Conservation (phyloP, 2,329 filamentous ascomycete species). For the Scopulariopsis brevicaulis region DNA sequence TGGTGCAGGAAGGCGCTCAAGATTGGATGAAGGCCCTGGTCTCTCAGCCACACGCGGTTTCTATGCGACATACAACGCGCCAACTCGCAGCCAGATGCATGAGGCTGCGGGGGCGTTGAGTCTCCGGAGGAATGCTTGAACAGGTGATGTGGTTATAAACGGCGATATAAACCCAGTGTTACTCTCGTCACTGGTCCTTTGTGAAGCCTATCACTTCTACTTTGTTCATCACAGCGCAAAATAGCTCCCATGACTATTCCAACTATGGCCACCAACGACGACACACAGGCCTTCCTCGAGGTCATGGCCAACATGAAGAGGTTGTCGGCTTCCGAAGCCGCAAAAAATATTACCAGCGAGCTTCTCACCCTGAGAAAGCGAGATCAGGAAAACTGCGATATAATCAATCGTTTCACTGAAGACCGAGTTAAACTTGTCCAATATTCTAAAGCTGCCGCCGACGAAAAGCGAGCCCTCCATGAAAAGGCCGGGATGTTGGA, state of each 20-base stretch:
- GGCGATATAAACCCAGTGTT: neutral
- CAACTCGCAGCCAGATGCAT: neutral
- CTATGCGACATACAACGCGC: neutral
- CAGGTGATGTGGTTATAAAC: neutral
- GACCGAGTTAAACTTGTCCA: neutral
- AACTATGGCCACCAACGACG: neutral
- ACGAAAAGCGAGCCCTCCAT: neutral
- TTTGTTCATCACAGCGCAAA: neutral
- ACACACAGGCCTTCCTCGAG: neutral
- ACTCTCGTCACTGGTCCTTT: neutral
- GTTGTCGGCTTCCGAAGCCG: neutral
- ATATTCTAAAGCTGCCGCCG: neutral
- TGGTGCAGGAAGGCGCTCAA: neutral
- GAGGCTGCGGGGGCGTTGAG: neutral
- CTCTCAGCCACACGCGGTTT: neutral
- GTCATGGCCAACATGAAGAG: neutral
- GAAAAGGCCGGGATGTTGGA: neutral
- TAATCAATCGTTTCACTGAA: neutral
- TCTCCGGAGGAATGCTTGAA: neutral
- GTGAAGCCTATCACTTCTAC: neutral
- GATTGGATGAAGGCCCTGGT: neutral
- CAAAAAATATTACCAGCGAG: neutral
- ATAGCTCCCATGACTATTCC: neutral
- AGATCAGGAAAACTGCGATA: neutral
- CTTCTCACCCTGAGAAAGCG: neutral